Evolutionary conservation across 2,329 filamentous ascomycete species (phyloP), one percentile per base, ranked within the genome.

Genomic region (Hypoxylon sp.): DNA sequence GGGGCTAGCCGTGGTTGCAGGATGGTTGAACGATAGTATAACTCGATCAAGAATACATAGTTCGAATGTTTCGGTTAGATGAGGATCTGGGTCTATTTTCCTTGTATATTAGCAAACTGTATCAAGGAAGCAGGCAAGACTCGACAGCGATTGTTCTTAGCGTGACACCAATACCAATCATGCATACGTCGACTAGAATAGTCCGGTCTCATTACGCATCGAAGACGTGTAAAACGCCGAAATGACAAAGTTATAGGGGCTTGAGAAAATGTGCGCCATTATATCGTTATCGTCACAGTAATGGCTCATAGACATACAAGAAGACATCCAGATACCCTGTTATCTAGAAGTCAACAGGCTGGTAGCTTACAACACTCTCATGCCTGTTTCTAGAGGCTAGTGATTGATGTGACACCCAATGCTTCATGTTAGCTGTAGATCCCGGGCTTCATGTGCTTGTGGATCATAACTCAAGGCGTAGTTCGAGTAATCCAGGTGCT

Each of bases 401-500:
- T 17, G n/a, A 29, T 44, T n/a, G 7, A 52, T 52, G 44, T 42
- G 21, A 50, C 8, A 54, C 37, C 44, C 10, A 7, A 32, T 46
- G 27, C 29, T 58, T 24, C 47, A 48, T 48, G 15, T 39, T 17
- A 21, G 21, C 19, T 47, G 19, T 3, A 19, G 5, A 21, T 55
- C n/a, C 21, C 15, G 24, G n/a, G 29, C 44, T 29, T 17, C 53
- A 19, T 48, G 39, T 4, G 19, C 6, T 24, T 32, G 42, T 35
- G 21, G 7, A 19, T 27, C 35, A 21, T 24, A 29, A 13, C 39
- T 6, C 39, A 11, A 46, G 51, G 17, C n/a, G 19, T 19, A 17
- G 6, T 19, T 19, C 44, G 39, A 29, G 17, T 8, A 54, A 17
- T 46, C 13, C 35, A 50, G 7, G 35, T 53, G 37, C 31, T 48